Evolutionary conservation across 108 stramenopile genomes (phyloP).

Genomic region (Bacterosira constricta): DNA sequence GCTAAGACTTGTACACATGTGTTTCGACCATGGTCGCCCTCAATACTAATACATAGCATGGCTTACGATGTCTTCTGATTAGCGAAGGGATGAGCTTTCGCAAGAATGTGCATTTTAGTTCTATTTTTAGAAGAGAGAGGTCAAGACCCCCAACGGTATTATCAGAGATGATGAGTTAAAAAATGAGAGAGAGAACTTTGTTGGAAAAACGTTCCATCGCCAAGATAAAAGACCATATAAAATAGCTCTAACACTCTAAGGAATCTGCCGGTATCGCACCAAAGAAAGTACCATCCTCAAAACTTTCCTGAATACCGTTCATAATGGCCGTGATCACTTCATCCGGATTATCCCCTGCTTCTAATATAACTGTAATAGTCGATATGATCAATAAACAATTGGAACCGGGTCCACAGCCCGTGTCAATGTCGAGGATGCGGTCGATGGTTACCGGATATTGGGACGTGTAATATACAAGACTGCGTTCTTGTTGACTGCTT

Average conservation of each 20-base stretch:
- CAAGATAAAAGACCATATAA: neutral
- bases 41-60: no score
- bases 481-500: slow-evolving; percentile 8
- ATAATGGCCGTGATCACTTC: slow-evolving; percentile 35
- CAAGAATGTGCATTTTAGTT: no score
- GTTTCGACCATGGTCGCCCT: no score
- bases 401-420: slow-evolving; percentile 14
- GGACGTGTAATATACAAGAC: slow-evolving; percentile 53
- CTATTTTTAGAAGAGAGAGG: no score
- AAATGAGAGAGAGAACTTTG: neutral
- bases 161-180: neutral
- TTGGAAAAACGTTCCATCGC: neutral
- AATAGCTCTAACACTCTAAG: slow-evolving; percentile 16
- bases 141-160: no score
- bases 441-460: slow-evolving; percentile 48
- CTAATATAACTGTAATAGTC: slow-evolving; percentile 48
- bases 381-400: slow-evolving; percentile 45
- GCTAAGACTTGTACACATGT: no score
- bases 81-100: no score
- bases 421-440: slow-evolving; percentile 43
- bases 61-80: no score
- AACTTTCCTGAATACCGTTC: slow-evolving; percentile 44
- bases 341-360: slow-evolving; percentile 55
- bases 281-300: slow-evolving; percentile 49
- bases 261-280: slow-evolving; percentile 51